A percentile compares a stretch with the other conserved stretches of the same genome.
These are phyloP conservation scores for Yarrowia bubula DNA, from an alignment of 805 yeast genomes.

Conservation along the genomic window DNA sequence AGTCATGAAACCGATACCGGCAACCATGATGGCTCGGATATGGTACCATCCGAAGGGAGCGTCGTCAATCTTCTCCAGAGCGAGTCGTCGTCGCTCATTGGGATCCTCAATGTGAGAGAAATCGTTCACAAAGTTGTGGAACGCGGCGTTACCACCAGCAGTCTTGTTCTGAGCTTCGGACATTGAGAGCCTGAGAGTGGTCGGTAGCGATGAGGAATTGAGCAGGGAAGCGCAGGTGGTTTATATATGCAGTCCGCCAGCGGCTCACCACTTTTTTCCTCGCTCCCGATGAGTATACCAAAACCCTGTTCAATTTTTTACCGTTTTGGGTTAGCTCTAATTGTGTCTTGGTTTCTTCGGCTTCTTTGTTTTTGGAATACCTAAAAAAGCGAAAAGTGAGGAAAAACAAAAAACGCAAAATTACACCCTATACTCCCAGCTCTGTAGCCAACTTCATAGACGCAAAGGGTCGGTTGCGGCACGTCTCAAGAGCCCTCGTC, in stretches of 20 bases:
- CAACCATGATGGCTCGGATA: conserved; percentile 64
- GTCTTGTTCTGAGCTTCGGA: conserved; percentile 18
- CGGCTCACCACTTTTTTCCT: not conserved
- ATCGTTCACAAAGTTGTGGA: conserved; percentile 54
- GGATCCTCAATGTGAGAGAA: conserved; percentile 59
- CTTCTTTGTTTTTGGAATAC: not conserved
- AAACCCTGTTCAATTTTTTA: not conserved
- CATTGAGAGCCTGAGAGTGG: conserved; percentile 15
- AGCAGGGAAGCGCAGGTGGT: not conserved
- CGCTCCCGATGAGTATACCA: conserved; percentile 3
- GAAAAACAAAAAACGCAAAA: not conserved
- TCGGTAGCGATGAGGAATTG: conserved; percentile 6
- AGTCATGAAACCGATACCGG: conserved; percentile 92
- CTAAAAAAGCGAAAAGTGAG: not conserved
- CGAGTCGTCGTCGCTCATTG: conserved; percentile 57
- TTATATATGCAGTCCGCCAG: conserved; percentile 11
- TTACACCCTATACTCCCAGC: not conserved
- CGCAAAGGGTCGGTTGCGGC: too few relatives aligned
- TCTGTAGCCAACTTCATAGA: not conserved
- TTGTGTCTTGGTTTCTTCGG: conserved; percentile 1
- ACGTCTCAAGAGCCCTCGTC: too few relatives aligned
- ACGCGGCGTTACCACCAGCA: conserved; percentile 56
- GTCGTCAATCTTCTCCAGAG: conserved; percentile 57
- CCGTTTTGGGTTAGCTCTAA: conserved; percentile 16
- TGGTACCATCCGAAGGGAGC: conserved; percentile 62